Evolutionary conservation across 495 filamentous ascomycete species (phyloP).

Genomic region (Antarctomyces pellizariae): DNA sequence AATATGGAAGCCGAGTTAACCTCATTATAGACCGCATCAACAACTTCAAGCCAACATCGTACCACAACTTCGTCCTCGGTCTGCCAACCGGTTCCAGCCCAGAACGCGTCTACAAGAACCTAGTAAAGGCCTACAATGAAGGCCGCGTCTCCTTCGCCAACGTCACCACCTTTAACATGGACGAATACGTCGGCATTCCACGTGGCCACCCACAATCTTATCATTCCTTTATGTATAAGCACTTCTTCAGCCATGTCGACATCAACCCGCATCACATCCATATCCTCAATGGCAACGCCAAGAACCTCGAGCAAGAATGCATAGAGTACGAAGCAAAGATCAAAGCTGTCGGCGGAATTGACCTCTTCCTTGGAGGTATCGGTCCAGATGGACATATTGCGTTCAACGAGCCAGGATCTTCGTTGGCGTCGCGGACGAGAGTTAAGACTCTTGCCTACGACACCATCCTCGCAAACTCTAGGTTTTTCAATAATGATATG

Average conservation of each 20-base stretch:
- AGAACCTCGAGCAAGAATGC: constrained; percentile 54
- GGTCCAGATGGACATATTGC: constrained; percentile 75
- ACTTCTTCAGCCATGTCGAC: constrained; percentile 78
- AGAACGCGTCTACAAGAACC: constrained; percentile 49
- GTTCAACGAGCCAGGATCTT: constrained; percentile 76
- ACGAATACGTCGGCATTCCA: constrained; percentile 69
- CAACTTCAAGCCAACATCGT: constrained; percentile 40
- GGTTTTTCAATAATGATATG: constrained; percentile 60
- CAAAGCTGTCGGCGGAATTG: constrained; percentile 50
- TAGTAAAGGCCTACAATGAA: constrained; percentile 52
- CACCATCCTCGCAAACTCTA: constrained; percentile 63
- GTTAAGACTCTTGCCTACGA: constrained; percentile 77
- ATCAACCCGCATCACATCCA: constrained; percentile 59
- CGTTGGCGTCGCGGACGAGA: constrained; percentile 50
- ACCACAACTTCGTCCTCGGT: constrained; percentile 59
- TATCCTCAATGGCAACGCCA: constrained; percentile 65
- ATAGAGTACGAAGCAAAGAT: constrained; percentile 60
- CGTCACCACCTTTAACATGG: constrained; percentile 88
- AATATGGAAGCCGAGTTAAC: constrained; percentile 9
- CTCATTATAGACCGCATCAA: constrained; percentile 49
- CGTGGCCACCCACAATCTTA: constrained; percentile 66
- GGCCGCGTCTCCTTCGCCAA: constrained; percentile 66
- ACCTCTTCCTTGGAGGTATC: constrained; percentile 68
- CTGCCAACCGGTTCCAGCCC: constrained; percentile 68
- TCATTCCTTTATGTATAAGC: constrained; percentile 78